Base-by-base conservation (phyloP, 1,284 basidiomycete genomes). In the Ceratobasidium sp. region DNA sequence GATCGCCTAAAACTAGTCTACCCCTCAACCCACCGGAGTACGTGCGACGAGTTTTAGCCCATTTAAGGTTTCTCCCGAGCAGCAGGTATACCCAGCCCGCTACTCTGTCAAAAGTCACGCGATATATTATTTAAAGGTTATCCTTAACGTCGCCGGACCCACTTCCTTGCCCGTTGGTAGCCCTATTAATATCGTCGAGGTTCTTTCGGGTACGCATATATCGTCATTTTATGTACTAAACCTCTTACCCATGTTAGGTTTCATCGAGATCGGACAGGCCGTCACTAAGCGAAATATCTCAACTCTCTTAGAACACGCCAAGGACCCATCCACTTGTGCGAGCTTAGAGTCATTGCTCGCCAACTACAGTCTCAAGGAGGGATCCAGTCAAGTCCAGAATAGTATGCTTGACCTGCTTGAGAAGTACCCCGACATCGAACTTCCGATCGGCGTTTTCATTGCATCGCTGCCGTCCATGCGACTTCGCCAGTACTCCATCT, bases 401-500 rank as follows among this genome's bases (percentile, higher is more conserved):
- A 82, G 82, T 72, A 76, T 84, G 43, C 77, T 84, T 34, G 80
- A 82, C 72, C 76, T 85, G 53, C 77, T 86, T 45, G 83, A 84
- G 68, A 49, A 75, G 34, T 76, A 81, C 71, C 72, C 77, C 2
- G 77, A 79, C 50, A 78, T 84, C 71, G 71, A 79, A 34, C 75
- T 84, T n/a, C 72, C 81, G 3, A 77, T 84, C 54, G 75, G 75
- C 10, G 73, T 75, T 3, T 84, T 81, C 77, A 75, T 85, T 42
- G 75, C 76, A 31, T 78, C 83, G 74, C 78, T 84, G n/a, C 83
- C 82, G 3, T 75, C 82, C 1, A 84, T 84, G 81, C 82, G 82
- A 38, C 78, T 83, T 58, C 76, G 84, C 22, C 81, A 84, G 74
- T 85, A 85, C 74, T 84, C 82, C 1, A 85, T 85, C 73, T 84